These are phyloP conservation scores for Brassica hybrid DNA, from an alignment of 441 rosid genomes.

Conservation along the genomic window DNA sequence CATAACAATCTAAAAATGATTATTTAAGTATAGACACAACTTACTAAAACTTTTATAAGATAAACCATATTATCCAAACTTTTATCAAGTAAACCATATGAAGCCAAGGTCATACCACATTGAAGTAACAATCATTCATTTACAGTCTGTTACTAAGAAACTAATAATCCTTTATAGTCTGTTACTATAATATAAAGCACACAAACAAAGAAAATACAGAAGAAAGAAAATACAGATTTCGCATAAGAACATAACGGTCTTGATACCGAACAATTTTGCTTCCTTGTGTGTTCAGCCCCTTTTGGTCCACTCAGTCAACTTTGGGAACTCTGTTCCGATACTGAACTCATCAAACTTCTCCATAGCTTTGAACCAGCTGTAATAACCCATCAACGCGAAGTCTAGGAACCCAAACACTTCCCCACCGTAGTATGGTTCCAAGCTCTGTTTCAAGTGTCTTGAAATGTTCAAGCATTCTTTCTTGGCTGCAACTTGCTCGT, in stretches of 20 bases:
- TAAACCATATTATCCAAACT: too few species aligned
- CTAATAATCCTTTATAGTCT: too few species aligned
- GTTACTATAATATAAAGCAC: too few species aligned
- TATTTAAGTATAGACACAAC: too few species aligned
- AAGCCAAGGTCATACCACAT: too few species aligned
- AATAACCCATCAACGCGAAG: constrained; percentile 31
- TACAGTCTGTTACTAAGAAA: too few species aligned
- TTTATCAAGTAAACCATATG: too few species aligned
- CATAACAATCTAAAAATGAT: too few species aligned
- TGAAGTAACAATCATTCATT: too few species aligned
- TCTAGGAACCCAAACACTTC: constrained; percentile 36
- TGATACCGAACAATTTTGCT: not conserved
- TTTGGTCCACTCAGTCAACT: constrained; percentile 31
- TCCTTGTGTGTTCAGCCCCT: not conserved
- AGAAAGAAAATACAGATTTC: not conserved
- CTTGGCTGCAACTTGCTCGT: constrained; percentile 24
- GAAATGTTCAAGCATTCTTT: constrained; percentile 31
- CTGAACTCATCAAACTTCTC: constrained; percentile 42
- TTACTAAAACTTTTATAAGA: too few species aligned
- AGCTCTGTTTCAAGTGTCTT: constrained; percentile 37
- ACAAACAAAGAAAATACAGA: too few species aligned
- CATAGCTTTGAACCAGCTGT: constrained; percentile 36
- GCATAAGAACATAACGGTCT: constrained; percentile 1
- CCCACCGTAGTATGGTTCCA: constrained; percentile 36
- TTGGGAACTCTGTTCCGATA: constrained; percentile 33